Evolutionary conservation across 805 yeast genomes (phyloP).

Genomic region (Myxozyma sirexii): DNA sequence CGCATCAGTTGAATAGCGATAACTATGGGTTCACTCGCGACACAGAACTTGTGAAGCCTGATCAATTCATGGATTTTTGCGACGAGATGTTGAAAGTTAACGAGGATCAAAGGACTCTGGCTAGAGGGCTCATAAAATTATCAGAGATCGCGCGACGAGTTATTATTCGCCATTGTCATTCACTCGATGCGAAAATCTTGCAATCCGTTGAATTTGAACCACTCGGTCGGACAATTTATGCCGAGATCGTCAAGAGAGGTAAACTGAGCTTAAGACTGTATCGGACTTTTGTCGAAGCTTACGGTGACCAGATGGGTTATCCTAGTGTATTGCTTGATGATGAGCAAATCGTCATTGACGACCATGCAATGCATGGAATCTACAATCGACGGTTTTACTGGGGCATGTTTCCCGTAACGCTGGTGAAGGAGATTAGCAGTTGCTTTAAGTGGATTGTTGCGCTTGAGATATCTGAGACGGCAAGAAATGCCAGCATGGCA

Average conservation of each 20-base stretch:
- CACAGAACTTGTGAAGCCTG: background rate
- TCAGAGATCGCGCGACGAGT: background rate
- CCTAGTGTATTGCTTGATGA: too few species aligned
- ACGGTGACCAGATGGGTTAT: slow-evolving; percentile 1
- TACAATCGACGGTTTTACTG: background rate
- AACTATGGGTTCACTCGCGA: background rate
- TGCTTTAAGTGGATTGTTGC: slow-evolving; percentile 1
- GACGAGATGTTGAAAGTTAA: background rate
- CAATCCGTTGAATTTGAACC: background rate
- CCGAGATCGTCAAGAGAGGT: background rate
- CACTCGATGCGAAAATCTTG: background rate
- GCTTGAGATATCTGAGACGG: slow-evolving; percentile 1
- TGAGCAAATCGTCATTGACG: too few species aligned
- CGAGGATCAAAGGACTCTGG: background rate
- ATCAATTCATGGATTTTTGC: background rate
- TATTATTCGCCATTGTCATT: background rate
- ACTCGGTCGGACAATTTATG: slow-evolving; percentile 3
- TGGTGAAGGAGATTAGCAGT: background rate
- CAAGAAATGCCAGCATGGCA: background rate
- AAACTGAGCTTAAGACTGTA: background rate
- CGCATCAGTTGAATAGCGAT: background rate
- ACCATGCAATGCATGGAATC: background rate
- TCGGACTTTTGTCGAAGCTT: slow-evolving; percentile 1
- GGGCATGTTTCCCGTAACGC: background rate
- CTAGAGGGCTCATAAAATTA: background rate